Evolutionary conservation across 495 filamentous ascomycete genomes (phyloP).

Genomic region (Trypethelium eluteriae): DNA sequence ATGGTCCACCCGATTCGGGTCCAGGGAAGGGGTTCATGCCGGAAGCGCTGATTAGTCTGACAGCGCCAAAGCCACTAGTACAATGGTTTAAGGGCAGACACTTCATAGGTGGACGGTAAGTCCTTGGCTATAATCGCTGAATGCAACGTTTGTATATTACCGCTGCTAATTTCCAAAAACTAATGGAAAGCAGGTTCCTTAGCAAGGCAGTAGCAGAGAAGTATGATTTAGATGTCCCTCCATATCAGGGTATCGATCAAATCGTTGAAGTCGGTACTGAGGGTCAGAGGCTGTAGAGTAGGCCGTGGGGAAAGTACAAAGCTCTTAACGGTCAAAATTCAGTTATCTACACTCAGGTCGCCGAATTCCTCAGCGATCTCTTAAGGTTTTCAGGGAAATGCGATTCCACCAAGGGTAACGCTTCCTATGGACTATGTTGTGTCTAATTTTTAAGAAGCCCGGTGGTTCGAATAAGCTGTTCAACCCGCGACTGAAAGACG

Average conservation of each 20-base stretch:
- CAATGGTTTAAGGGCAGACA: slow-evolving; percentile 76
- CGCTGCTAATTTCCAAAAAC: not conserved
- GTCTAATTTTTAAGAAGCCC: too few species aligned
- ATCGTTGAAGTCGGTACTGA: slow-evolving; percentile 64
- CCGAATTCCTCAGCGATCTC: too few species aligned
- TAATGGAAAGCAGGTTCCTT: slow-evolving; percentile 55
- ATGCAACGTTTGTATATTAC: slow-evolving; percentile 1
- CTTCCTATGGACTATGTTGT: too few species aligned
- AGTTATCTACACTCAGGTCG: not conserved
- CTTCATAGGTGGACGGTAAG: slow-evolving; percentile 73
- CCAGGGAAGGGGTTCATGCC: slow-evolving; percentile 76
- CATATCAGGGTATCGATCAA: slow-evolving; percentile 85
- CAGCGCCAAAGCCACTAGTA: slow-evolving; percentile 89
- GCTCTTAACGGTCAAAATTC: not conserved
- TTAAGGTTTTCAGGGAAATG: too few species aligned
- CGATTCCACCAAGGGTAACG: too few species aligned
- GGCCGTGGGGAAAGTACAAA: not conserved
- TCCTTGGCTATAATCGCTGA: slow-evolving; percentile 21
- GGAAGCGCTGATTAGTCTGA: slow-evolving; percentile 71
- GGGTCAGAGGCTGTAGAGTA: slow-evolving; percentile 19
- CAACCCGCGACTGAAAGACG: too few species aligned
- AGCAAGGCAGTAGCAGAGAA: slow-evolving; percentile 70
- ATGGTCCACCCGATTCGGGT: slow-evolving; percentile 68
- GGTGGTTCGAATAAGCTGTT: too few species aligned
- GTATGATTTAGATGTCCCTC: slow-evolving; percentile 75